Conservation (phyloP, 345 rosid genomes). For the Populus simonii region DNA sequence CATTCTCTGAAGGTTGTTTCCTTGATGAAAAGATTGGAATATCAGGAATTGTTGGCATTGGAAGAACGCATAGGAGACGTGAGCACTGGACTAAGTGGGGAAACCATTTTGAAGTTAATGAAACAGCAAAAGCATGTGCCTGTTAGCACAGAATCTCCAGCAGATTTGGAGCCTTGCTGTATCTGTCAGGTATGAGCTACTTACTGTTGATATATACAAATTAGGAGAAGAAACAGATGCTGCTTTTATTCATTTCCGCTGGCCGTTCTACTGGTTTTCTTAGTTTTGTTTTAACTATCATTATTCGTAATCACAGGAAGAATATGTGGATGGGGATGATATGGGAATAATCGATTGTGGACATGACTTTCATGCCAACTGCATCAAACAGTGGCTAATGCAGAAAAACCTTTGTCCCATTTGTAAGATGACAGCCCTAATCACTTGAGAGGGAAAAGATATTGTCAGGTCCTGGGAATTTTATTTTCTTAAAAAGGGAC, state of each 20-base stretch:
- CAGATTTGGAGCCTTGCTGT: constrained; percentile 22
- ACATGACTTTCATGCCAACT: constrained; percentile 22
- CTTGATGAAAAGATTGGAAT: neutral
- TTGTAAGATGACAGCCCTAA: constrained; percentile 35
- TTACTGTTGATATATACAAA: too few species aligned
- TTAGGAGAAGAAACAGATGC: neutral
- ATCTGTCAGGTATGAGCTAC: constrained; percentile 20
- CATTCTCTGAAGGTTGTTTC: neutral
- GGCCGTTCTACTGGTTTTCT: neutral
- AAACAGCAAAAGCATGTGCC: constrained; percentile 12
- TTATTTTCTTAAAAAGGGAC: constrained; percentile 12
- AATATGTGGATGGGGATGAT: constrained; percentile 15
- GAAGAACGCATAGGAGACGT: constrained; percentile 31
- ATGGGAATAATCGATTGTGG: constrained; percentile 24
- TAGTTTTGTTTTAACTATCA: constrained; percentile 2
- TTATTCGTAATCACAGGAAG: constrained; percentile 18
- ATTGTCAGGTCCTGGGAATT: neutral
- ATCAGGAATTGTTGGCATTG: constrained; percentile 30
- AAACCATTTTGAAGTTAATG: constrained; percentile 14
- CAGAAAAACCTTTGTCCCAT: constrained; percentile 25
- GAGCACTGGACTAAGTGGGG: constrained; percentile 24
- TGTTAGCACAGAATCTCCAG: neutral
- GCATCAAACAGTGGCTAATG: constrained; percentile 27
- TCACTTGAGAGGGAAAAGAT: constrained; percentile 23
- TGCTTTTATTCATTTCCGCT: neutral